Evolutionary conservation across 2,329 filamentous ascomycete genomes (phyloP), one percentile per base, ranked within the genome.

Genomic region (Elsinoe australis): DNA sequence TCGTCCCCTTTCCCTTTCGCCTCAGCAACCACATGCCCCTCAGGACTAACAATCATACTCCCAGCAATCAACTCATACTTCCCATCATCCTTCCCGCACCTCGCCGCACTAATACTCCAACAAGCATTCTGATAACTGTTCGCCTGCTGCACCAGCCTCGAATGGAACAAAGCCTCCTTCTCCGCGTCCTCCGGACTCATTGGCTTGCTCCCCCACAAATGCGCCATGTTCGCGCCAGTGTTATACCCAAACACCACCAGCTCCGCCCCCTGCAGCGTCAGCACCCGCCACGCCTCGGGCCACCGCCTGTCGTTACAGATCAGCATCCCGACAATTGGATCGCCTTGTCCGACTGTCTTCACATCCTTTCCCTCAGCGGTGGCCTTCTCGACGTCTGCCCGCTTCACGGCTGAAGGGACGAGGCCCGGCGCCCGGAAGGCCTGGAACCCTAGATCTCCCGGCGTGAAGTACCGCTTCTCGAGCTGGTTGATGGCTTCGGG

Each of bases 241-340:
- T 75, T 76, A 57, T 74, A 76, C 1, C 73, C 73, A 41, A 71
- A 72, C 48, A 68, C 59, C 3, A 72, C 58, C 5, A 75, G 53
- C 57, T 75, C 72, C 2, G 67, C 67, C 5, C 72, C 72, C 54
- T 76, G 71, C 5, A 77, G 61, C 0, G 73, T 71, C 53, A 75
- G 72, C 14, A 64, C 64, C 26, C 74, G 60, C 73, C 74, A 78
- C 0, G 67, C 69, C 54, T 77, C 74, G 1, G 71, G 64, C 74
- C 74, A 77, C 5, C 74, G 64, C 3, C 73, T 61, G 57, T 76
- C 74, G 54, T 76, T 78, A 60, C 74, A 77, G 51, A 75, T 74
- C 56, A 77, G 64, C 72, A 76, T 75, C 6, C 74, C 64, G 22
- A 76, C 39, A 35, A 78, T 74, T 2, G 73, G 69, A 55, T 78